Conservation (phyloP, 225 moss, liverwort and hornwort species). For the Asterella californica region DNA sequence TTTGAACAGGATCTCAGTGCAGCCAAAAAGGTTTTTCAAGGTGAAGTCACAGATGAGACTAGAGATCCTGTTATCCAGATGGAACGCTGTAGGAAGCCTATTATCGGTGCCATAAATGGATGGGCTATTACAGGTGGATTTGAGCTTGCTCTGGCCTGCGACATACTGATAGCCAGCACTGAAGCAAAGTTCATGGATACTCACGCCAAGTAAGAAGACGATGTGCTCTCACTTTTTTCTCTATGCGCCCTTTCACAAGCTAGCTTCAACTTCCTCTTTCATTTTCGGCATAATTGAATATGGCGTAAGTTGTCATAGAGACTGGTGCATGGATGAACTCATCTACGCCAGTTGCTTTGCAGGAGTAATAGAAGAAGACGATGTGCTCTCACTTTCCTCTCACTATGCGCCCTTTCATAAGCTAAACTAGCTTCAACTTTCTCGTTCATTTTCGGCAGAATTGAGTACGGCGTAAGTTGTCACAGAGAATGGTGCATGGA, state of each 20-base stretch:
- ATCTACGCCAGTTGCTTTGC: neutral
- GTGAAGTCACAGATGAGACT: constrained; percentile 47
- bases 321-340: neutral
- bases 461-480: neutral
- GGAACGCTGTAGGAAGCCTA: constrained; percentile 85
- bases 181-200: constrained; percentile 89
- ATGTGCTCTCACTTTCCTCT: too few relatives aligned
- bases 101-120: constrained; percentile 92
- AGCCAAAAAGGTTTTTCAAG: constrained; percentile 78
- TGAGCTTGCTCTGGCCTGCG: constrained; percentile 86
- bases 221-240: neutral
- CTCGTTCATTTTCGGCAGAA: neutral
- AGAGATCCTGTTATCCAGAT: constrained; percentile 72
- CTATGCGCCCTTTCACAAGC: neutral
- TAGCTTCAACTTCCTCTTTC: neutral
- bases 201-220: constrained; percentile 69
- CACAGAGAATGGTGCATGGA: neutral
- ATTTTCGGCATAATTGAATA: neutral
- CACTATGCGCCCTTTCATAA: neutral
- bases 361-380: neutral
- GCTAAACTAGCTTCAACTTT: neutral
- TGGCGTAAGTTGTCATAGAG: neutral
- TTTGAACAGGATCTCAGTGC: constrained; percentile 71
- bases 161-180: constrained; percentile 83
- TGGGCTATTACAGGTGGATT: constrained; percentile 85